These are phyloP conservation scores for Trametes pubescens DNA, from an alignment of 1,284 basidiomycete species.

Conservation along the genomic window DNA sequence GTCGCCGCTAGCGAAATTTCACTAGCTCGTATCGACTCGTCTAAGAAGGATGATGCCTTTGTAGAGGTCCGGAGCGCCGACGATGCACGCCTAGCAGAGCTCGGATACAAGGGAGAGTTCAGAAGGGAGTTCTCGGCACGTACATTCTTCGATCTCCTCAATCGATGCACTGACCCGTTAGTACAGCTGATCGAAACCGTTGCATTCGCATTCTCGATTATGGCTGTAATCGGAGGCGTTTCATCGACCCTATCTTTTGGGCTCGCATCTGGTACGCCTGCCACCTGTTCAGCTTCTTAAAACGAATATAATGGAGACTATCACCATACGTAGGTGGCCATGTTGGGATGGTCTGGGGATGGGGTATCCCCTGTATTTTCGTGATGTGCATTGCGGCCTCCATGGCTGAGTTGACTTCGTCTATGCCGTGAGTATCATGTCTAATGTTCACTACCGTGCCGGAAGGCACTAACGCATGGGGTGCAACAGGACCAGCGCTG, in stretches of 20 bases:
- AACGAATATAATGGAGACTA: background rate
- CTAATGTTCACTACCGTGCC: background rate
- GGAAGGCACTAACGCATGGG: background rate
- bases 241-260: slow-evolving; percentile 70
- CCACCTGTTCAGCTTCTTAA: background rate
- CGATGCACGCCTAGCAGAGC: slow-evolving; percentile 63
- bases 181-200: slow-evolving; percentile 65
- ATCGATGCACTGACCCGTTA: background rate
- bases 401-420: slow-evolving; percentile 75
- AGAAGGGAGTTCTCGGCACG: slow-evolving; percentile 75
- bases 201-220: slow-evolving; percentile 76
- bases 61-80: slow-evolving; percentile 41
- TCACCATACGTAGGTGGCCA: slow-evolving; percentile 60
- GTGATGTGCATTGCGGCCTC: slow-evolving; percentile 69
- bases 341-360: slow-evolving; percentile 79
- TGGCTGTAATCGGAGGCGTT: slow-evolving; percentile 75
- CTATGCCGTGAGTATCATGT: slow-evolving; percentile 69
- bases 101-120: slow-evolving; percentile 81
- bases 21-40: too few species aligned
- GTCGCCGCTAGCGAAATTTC: background rate
- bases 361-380: slow-evolving; percentile 75
- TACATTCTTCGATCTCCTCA: background rate
- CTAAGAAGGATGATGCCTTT: background rate
- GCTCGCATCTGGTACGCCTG: slow-evolving; percentile 56
- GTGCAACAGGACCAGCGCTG: slow-evolving; percentile 51